phyloP scores from a whole-genome alignment of 2,329 filamentous ascomycete species.

The Botrytis paeoniae region DNA sequence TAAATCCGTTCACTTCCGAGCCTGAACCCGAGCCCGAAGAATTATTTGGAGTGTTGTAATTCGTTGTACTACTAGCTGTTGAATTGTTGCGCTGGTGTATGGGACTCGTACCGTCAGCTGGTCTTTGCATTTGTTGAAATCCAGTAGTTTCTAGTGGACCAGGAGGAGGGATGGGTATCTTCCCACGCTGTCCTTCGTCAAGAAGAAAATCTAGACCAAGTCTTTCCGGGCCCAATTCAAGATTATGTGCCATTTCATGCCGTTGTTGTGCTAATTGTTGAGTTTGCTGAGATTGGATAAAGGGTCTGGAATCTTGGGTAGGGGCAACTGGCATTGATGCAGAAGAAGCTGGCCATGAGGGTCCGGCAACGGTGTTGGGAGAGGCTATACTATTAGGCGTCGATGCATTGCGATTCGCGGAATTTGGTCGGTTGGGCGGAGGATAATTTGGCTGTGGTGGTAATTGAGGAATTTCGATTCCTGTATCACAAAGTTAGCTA shows the following conservation, averaged over 20 bases:
- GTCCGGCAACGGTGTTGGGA: constrained; percentile 35
- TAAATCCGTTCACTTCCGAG: constrained; percentile 33
- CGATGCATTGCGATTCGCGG: constrained; percentile 38
- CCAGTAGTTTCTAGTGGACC: constrained; percentile 38
- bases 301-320: constrained; percentile 31
- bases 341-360: constrained; percentile 36
- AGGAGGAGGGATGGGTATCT: constrained; percentile 46
- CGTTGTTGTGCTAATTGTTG: constrained; percentile 44
- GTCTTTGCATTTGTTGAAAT: constrained; percentile 22
- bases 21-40: constrained; percentile 22
- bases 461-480: constrained; percentile 26
- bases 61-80: constrained; percentile 23
- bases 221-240: constrained; percentile 63
- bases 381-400: constrained; percentile 43
- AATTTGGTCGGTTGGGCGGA: constrained; percentile 34
- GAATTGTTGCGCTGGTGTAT: constrained; percentile 31
- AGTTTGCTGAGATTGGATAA: constrained; percentile 36
- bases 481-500: constrained; percentile 20
- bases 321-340: constrained; percentile 30
- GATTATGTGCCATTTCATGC: constrained; percentile 50
- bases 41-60: constrained; percentile 31
- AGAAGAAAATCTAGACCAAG: constrained; percentile 73
- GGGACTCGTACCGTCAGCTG: constrained; percentile 25
- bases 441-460: constrained; percentile 28
- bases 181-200: constrained; percentile 54